Evolutionary conservation across 345 rosid genomes (phyloP).

Genomic region (Hibiscus mutabilis): DNA sequence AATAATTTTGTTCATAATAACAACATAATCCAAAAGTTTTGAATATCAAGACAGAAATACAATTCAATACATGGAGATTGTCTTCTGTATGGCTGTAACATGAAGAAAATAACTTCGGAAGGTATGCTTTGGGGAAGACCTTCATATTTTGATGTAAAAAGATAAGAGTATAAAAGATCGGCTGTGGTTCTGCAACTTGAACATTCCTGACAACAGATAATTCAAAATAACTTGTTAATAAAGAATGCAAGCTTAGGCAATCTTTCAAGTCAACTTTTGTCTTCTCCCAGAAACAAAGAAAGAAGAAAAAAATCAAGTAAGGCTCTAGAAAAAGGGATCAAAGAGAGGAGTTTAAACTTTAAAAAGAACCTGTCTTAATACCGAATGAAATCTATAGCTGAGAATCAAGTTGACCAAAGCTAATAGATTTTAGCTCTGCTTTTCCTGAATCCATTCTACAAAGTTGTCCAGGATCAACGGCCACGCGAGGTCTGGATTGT

Average conservation of each 20-base stretch:
- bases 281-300: neutral
- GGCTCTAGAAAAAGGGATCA: neutral
- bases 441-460: conserved; percentile 92
- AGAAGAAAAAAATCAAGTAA: neutral
- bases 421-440: conserved; percentile 39
- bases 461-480: conserved; percentile 95
- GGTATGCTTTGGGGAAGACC: neutral
- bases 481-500: conserved; percentile 94
- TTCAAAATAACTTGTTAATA: neutral
- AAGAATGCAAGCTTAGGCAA: neutral
- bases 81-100: conserved; percentile 2
- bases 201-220: conserved; percentile 31
- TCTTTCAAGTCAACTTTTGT: neutral
- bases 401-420: conserved; percentile 24
- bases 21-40: neutral
- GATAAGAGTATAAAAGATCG: neutral
- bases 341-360: conserved; percentile 4
- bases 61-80: neutral
- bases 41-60: neutral
- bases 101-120: neutral
- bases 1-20: neutral
- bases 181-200: conserved; percentile 14
- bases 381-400: conserved; percentile 41
- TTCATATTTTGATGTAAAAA: neutral
- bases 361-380: conserved; percentile 26